Base-by-base conservation (phyloP, 2,329 filamentous ascomycete genomes). In the Stachybotrys chartarum region DNA sequence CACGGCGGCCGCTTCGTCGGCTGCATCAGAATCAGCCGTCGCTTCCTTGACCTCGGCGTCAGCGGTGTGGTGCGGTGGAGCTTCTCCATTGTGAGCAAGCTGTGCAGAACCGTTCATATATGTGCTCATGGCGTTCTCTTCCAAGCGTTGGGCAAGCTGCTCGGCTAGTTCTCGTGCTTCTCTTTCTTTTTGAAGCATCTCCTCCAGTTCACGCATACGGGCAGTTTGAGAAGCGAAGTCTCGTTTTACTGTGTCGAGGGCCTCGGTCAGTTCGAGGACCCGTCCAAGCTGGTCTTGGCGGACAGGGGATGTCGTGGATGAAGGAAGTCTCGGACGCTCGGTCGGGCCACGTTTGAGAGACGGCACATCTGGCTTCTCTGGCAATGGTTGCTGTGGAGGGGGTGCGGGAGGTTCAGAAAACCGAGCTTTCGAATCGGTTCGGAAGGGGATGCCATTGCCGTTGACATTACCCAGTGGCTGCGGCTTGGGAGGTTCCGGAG, bases 401-500 rank as follows among this genome's bases (percentile, higher is more conserved):
- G 93, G 93, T 24, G 92, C 93, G 5, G 93, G 93, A 52, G 93
- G 93, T 56, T 97, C 92, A 1, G 90, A 94, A 68, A 97, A 97
- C 53, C 91, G 83, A 5, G 89, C 83, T 64, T 94, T 93, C 46
- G 86, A 77, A 65, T 96, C 91, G 18, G 84, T 74, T 61, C 90
- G 87, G 63, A 83, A 82, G 0, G 80, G 74, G 8, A 79, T 64
- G 30, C 69, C 72, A 58, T 77, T 79, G 30, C 80, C 80, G 56
- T 83, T 83, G 1, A 75, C 64, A 24, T 24, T 24, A 24, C 24
- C 35, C n/a, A 77, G 65, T n/a, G 67, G 68, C 17, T 73, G 69
- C 12, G 70, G 66, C 55, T 82, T 85, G 0, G 73, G 67, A 2
- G 72, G 68, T 51, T 85, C 81, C 2, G 72, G 61, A 1, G 62